A percentile compares a stretch with the other conserved stretches of the same genome.
These are phyloP conservation scores for Eucalyptus polybractea DNA, from an alignment of 345 rosid species.

Conservation along the genomic window DNA sequence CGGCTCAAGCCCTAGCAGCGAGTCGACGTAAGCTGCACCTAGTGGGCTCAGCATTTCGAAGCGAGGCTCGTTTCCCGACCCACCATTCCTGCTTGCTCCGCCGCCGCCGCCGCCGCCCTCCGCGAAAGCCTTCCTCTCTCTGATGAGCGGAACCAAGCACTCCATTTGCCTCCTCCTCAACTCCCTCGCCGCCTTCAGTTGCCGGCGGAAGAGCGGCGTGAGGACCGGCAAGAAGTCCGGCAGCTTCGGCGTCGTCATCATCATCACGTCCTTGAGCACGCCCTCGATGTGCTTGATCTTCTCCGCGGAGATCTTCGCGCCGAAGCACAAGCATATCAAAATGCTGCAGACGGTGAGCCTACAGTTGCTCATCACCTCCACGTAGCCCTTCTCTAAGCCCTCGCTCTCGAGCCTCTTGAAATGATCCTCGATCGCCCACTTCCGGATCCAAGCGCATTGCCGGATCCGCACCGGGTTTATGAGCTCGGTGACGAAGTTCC, in stretches of 20 bases:
- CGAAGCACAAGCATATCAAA: conserved; percentile 77
- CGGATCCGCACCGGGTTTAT: conserved; percentile 55
- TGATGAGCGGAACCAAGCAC: conserved; percentile 64
- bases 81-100: background rate
- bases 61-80: background rate
- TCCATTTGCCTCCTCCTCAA: conserved; percentile 66
- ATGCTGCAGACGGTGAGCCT: conserved; percentile 70
- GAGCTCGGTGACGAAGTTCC: conserved; percentile 76
- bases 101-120: conserved; percentile 11
- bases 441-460: conserved; percentile 84
- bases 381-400: conserved; percentile 32
- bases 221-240: conserved; percentile 78
- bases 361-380: conserved; percentile 69
- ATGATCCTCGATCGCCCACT: conserved; percentile 66
- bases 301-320: conserved; percentile 69
- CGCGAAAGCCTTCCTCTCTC: conserved; percentile 43
- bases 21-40: conserved; percentile 94
- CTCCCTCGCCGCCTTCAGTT: conserved; percentile 51
- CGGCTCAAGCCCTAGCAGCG: conserved; percentile 40
- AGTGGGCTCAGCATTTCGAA: conserved; percentile 74
- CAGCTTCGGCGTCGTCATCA: conserved; percentile 56
- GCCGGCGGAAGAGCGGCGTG: conserved; percentile 54
- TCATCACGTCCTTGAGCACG: conserved; percentile 76
- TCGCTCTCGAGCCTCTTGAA: conserved; percentile 51
- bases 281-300: conserved; percentile 49